Evolutionary conservation across 2,329 filamentous ascomycete genomes (phyloP), one percentile per base, ranked within the genome.

Genomic region (Nothophaeocryptopus gaeumannii): DNA sequence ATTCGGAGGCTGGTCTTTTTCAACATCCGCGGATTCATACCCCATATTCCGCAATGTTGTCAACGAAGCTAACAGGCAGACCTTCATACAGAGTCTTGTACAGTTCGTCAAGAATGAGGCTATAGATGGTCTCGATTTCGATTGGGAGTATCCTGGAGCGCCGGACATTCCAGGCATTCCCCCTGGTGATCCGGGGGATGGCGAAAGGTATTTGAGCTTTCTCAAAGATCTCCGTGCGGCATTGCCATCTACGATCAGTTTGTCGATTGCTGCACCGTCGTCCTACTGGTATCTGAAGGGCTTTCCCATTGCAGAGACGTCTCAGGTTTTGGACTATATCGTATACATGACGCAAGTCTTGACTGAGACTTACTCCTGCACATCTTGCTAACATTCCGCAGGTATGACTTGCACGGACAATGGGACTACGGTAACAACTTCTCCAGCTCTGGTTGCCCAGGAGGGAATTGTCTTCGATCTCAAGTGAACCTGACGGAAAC

Each of bases 81-180:
- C 53, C 1, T 92, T 93, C 64, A 86, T 85, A 1, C 74, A 78
- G 85, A 40, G 84, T 91, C 2, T 77, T 82, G 31, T 72, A 11
- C 69, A 41, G 11, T 58, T 96, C 32, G 74, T 96, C 59, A 83
- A 85, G 65, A 80, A 89, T 59, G 73, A 89, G 11, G 90, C 89
- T 7, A 86, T 96, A 5, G 69, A 71, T 39, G 69, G 66, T 20
- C 49, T 74, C 16, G 71, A 73, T 54, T 59, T 74, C 26, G 71
- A 73, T 35, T 73, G 70, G 70, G 71, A 74, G 29, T 54, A 54
- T 33, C 52, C 52, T 4, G 51, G 51, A 9, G 50, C 51, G 10
- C 48, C 48, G 2, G 48, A 51, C 39, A 38, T 39, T 14, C 26
- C 31, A 4, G 51, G 47, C 15, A 50, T 54, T 32, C 46, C 47